Evolutionary conservation across 495 filamentous ascomycete genomes (phyloP).

Genomic region (Neurospora sp.): DNA sequence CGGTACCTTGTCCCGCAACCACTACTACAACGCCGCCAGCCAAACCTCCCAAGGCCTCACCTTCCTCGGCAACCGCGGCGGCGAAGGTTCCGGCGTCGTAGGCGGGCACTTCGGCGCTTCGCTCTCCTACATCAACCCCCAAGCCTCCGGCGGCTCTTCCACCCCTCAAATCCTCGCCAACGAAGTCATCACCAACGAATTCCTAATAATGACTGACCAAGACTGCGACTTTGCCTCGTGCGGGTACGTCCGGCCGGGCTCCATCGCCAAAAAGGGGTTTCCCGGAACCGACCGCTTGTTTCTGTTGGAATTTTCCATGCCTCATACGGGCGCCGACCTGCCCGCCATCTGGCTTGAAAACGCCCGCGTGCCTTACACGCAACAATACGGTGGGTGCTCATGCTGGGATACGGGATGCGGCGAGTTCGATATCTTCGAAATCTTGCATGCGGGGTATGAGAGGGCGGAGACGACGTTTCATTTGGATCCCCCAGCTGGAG

Average conservation of each 20-base stretch:
- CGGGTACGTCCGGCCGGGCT: neutral
- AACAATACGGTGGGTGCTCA: conserved; percentile 55
- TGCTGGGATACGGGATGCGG: conserved; percentile 60
- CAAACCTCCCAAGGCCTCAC: conserved; percentile 44
- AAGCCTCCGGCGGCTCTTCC: conserved; percentile 14
- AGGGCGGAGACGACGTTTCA: conserved; percentile 53
- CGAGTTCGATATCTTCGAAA: conserved; percentile 63
- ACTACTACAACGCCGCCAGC: conserved; percentile 46
- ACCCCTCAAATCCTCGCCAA: neutral
- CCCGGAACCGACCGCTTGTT: conserved; percentile 51
- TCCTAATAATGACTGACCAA: neutral
- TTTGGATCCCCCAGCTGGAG: conserved; percentile 32
- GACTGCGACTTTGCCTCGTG: neutral
- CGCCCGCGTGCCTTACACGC: conserved; percentile 53
- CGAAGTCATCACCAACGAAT: neutral
- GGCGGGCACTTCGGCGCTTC: conserved; percentile 22
- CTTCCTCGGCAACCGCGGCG: conserved; percentile 58
- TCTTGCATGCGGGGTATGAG: conserved; percentile 40
- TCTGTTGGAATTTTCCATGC: conserved; percentile 61
- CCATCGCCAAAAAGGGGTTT: conserved; percentile 41
- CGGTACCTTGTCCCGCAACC: conserved; percentile 23
- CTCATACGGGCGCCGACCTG: conserved; percentile 39
- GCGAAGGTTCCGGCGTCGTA: conserved; percentile 14
- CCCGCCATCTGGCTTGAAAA: conserved; percentile 65
- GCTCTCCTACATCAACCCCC: too few species aligned